phyloP scores from a whole-genome alignment of 257 asterid species.

The Leptodermis oblonga region DNA sequence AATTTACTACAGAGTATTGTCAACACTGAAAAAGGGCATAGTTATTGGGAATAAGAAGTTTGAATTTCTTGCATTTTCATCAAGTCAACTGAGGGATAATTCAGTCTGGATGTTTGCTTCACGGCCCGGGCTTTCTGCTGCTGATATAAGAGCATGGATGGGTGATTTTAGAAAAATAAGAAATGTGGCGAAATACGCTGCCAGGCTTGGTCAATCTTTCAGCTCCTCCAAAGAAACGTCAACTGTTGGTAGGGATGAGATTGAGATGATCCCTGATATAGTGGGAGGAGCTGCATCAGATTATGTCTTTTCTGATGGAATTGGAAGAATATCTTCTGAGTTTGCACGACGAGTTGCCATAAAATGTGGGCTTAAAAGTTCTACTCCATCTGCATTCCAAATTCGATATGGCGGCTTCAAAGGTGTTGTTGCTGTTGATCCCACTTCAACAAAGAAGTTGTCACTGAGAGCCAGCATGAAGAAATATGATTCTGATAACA shows the following conservation, averaged over 20 bases:
- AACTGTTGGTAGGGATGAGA: constrained; percentile 43
- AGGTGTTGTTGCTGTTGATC: too few relatives aligned
- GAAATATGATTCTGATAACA: too few relatives aligned
- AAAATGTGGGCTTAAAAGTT: constrained; percentile 50
- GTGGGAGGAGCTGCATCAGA: constrained; percentile 11
- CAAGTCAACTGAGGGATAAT: too few relatives aligned
- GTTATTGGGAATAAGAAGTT: constrained; percentile 64
- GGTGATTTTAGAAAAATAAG: constrained; percentile 63
- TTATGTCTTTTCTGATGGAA: constrained; percentile 81
- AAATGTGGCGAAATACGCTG: constrained; percentile 92
- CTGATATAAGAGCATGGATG: constrained; percentile 74
- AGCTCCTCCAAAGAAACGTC: constrained; percentile 78
- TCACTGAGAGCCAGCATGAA: too few relatives aligned
- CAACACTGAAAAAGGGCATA: constrained; percentile 59
- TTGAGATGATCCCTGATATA: constrained; percentile 51
- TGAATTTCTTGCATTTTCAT: constrained; percentile 87
- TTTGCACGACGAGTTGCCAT: constrained; percentile 67
- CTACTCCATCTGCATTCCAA: constrained; percentile 77
- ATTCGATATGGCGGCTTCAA: constrained; percentile 86
- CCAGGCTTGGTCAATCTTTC: constrained; percentile 99
- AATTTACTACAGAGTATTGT: constrained; percentile 56
- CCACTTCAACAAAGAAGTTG: too few relatives aligned
- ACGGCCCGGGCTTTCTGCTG: too few relatives aligned
- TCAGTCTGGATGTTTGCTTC: too few relatives aligned
- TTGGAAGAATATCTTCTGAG: constrained; percentile 71